Percentiles rank a stretch among this genome's conserved stretches.
phyloP scores from a whole-genome alignment of 2,329 filamentous ascomycete species.

The Fusarium anguioides region DNA sequence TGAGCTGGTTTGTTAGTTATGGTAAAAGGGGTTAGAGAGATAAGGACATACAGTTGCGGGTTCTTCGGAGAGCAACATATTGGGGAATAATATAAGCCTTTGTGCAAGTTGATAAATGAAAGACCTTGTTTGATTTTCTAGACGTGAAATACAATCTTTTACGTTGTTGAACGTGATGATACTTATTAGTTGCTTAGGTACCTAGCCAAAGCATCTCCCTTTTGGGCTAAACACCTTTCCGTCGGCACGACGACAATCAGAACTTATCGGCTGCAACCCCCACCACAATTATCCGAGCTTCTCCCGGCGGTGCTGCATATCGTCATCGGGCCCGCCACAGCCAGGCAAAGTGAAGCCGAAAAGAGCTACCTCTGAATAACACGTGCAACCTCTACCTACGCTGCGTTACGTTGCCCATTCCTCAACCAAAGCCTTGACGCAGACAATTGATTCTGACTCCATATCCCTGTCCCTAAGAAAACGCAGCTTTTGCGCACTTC shows the following conservation, averaged over 20 bases:
- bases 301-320: slow-evolving; percentile 30
- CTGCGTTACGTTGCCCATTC: slow-evolving; percentile 2
- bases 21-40: neutral
- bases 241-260: slow-evolving; percentile 51
- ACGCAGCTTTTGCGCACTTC: neutral
- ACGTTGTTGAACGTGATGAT: slow-evolving; percentile 10
- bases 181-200: slow-evolving; percentile 20
- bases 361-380: slow-evolving; percentile 31
- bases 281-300: slow-evolving; percentile 31
- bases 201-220: neutral
- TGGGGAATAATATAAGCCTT: slow-evolving; percentile 50
- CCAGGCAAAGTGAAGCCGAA: slow-evolving; percentile 27
- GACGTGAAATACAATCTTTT: neutral
- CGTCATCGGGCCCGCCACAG: slow-evolving; percentile 45
- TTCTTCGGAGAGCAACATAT: slow-evolving; percentile 94
- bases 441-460: neutral
- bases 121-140: neutral
- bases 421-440: neutral
- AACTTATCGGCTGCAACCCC: neutral
- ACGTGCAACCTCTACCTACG: slow-evolving; percentile 15
- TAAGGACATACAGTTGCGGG: slow-evolving; percentile 77
- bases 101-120: too few relatives aligned
- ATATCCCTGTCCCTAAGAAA: neutral
- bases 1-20: slow-evolving; percentile 68
- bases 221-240: slow-evolving; percentile 6